Evolutionary conservation across 2,329 filamentous ascomycete species (phyloP).

Genomic region (Diaporthe velutina): DNA sequence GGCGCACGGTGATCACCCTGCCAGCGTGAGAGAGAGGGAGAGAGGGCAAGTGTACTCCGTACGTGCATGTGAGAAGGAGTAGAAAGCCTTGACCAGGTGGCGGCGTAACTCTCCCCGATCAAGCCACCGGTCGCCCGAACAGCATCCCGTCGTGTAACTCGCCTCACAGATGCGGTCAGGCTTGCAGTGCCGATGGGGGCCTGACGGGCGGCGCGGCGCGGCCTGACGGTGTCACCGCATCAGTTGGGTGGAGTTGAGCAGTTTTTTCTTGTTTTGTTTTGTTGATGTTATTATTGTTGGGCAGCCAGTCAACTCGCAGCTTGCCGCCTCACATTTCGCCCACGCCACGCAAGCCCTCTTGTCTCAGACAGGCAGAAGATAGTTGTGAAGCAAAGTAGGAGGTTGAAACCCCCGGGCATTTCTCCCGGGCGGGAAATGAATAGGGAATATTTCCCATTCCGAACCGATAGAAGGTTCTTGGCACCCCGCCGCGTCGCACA

Average conservation of each 20-base stretch:
- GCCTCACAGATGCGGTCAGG: background rate
- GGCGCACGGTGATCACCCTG: background rate
- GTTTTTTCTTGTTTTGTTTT: background rate
- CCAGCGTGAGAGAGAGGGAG: background rate
- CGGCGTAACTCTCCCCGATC: background rate
- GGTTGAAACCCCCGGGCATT: conserved; percentile 4
- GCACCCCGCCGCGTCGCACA: background rate
- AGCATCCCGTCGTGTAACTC: background rate
- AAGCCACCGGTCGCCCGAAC: background rate
- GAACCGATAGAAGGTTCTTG: background rate
- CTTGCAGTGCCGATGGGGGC: background rate
- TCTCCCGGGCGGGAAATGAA: background rate
- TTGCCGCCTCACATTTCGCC: background rate
- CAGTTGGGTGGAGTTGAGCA: no score
- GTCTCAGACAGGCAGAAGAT: background rate
- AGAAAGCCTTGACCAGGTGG: no score
- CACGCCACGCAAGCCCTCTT: background rate
- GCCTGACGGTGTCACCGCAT: conserved; percentile 23
- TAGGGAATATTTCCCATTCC: background rate
- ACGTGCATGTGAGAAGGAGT: background rate
- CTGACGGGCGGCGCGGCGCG: background rate
- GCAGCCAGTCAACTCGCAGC: no score
- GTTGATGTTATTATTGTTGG: background rate
- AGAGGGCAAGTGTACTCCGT: no score
- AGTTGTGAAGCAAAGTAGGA: background rate